A percentile compares a stretch with the other conserved stretches of the same genome.
These are phyloP conservation scores for Cryphonectria radicalis DNA, from an alignment of 2,329 filamentous ascomycete species.

Conservation along the genomic window DNA sequence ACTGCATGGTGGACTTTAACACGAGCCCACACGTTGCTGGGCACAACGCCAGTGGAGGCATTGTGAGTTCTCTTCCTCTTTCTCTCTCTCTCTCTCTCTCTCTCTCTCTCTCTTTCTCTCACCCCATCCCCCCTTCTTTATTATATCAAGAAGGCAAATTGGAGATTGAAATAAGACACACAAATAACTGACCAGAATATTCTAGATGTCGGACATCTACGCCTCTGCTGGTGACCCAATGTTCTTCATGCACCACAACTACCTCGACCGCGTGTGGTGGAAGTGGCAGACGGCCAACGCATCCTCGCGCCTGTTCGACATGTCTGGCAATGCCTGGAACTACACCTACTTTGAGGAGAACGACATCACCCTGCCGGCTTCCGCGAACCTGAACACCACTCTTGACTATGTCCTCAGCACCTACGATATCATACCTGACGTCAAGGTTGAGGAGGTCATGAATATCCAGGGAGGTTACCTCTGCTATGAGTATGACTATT, in stretches of 20 bases:
- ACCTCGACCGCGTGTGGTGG: constrained; percentile 35
- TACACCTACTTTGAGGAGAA: neutral
- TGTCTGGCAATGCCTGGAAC: constrained; percentile 21
- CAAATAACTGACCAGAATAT: neutral
- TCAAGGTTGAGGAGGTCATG: constrained; percentile 16
- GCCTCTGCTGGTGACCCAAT: constrained; percentile 36
- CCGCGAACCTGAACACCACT: constrained; percentile 1
- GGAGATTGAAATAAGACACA: neutral
- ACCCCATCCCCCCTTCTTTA: no score
- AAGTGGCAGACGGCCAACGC: constrained; percentile 31
- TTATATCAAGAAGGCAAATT: no score
- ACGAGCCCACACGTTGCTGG: constrained; percentile 8
- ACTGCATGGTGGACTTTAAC: constrained; percentile 8
- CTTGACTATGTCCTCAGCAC: constrained; percentile 10
- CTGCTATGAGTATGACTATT: constrained; percentile 10
- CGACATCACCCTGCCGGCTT: constrained; percentile 8
- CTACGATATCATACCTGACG: constrained; percentile 10
- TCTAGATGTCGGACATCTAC: constrained; percentile 29
- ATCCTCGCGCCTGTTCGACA: constrained; percentile 7
- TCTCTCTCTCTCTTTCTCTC: no score
- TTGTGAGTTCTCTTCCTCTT: neutral
- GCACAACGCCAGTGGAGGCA: constrained; percentile 1
- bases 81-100: neutral
- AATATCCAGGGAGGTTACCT: constrained; percentile 18
- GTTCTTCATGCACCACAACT: constrained; percentile 42